Conservation (phyloP, 176 grass and related monocot species). For the Sorghum bicolor region Sorghum_bicolor_NCBIv3 NC_012870.2:56906001-56906500, state of each 20-base stretch:
- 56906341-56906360: constrained; percentile 47
- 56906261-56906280: background rate
- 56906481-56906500: background rate
- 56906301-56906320: constrained; percentile 47
- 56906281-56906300: background rate
- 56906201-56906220: background rate
- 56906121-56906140: constrained; percentile 62
- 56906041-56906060: constrained; percentile 15
- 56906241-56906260: background rate
- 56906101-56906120: constrained; percentile 82
- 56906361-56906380: background rate
- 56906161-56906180: background rate
- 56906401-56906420: constrained; percentile 62
- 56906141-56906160: constrained; percentile 34
- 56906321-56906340: constrained; percentile 42
- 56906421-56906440: constrained; percentile 48
- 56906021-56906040: background rate
- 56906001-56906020: background rate
- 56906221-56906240: background rate
- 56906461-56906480: background rate
- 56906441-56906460: background rate
- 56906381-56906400: constrained; percentile 13
- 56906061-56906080: constrained; percentile 88
- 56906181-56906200: background rate
- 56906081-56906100: constrained; percentile 54